Percentiles rank a stretch among this genome's conserved stretches.
phyloP scores from a whole-genome alignment of 1,284 basidiomycete species.

The Naganishia sp. region DNA sequence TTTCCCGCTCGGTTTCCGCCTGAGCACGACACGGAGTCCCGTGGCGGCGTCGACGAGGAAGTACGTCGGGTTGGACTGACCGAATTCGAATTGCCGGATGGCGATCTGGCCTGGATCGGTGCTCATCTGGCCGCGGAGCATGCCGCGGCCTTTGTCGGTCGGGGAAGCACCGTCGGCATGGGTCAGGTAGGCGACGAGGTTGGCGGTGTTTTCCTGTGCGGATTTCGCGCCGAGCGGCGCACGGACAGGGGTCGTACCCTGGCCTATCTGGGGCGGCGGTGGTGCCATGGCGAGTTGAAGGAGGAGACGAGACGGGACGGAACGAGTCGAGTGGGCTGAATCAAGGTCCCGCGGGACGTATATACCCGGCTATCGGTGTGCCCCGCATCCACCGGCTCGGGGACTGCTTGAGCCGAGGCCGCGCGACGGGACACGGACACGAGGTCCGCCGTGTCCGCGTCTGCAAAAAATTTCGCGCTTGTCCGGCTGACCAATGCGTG shows the following conservation, averaged over 20 bases:
- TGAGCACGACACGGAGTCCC: constrained; percentile 62
- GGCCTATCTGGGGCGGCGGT: constrained; percentile 21
- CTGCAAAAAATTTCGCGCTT: not conserved
- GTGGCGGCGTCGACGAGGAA: constrained; percentile 78
- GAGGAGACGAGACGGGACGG: not conserved
- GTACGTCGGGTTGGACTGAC: constrained; percentile 22
- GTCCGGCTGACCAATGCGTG: constrained; percentile 5
- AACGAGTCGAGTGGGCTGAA: no score
- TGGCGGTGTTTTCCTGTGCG: not conserved
- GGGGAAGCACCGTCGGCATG: not conserved
- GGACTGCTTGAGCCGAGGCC: not conserved
- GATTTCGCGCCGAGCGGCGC: constrained; percentile 11
- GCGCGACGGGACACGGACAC: not conserved
- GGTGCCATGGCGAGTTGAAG: not conserved
- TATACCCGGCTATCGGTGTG: not conserved
- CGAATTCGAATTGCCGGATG: constrained; percentile 14
- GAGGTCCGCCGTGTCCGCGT: not conserved
- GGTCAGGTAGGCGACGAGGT: constrained; percentile 13
- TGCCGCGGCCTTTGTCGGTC: constrained; percentile 2
- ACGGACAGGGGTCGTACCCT: constrained; percentile 16
- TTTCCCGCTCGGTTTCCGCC: constrained; percentile 88
- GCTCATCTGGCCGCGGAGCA: not conserved
- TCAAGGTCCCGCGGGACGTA: no score
- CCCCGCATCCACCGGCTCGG: not conserved
- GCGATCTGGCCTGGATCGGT: not conserved